Percentiles rank a stretch among this genome's conserved stretches.
phyloP scores from a whole-genome alignment of 805 yeast species.

The Kodamaea laetipori region DNA sequence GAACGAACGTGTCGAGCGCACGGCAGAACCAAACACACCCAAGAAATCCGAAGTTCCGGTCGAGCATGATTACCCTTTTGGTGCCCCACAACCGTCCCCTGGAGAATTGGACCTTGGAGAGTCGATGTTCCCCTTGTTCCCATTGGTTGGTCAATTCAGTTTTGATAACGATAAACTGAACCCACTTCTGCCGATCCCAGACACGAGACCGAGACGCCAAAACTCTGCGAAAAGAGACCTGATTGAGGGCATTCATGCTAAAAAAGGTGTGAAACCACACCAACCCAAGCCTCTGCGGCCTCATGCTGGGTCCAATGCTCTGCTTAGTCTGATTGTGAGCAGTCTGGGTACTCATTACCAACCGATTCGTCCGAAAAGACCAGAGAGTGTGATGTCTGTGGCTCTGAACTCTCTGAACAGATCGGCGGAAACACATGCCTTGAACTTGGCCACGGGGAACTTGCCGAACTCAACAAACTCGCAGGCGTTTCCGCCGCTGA shows the following conservation, averaged over 20 bases:
- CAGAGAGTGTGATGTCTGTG: conserved; percentile 43
- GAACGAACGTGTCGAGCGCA: not conserved
- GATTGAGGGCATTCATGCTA: conserved; percentile 8
- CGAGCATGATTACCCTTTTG: conserved; percentile 9
- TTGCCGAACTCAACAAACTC: conserved; percentile 19
- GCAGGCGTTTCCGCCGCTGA: conserved; percentile 19
- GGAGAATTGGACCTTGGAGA: conserved; percentile 30
- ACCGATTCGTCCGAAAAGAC: conserved; percentile 35
- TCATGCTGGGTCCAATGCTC: conserved; percentile 13
- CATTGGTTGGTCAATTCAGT: conserved; percentile 40
- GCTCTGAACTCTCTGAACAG: conserved; percentile 39
- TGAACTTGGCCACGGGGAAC: conserved; percentile 17
- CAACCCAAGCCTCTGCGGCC: conserved; percentile 28
- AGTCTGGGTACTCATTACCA: conserved; percentile 21
- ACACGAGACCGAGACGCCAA: conserved; percentile 8
- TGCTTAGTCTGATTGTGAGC: conserved; percentile 10
- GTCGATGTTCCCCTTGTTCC: conserved; percentile 45
- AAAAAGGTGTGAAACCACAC: conserved; percentile 16
- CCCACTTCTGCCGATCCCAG: conserved; percentile 38
- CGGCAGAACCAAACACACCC: conserved; percentile 1
- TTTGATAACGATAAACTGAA: conserved; percentile 38
- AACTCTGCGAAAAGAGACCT: conserved; percentile 9
- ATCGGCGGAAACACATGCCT: conserved; percentile 15
- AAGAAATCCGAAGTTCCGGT: conserved; percentile 1
- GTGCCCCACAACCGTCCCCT: conserved; percentile 13